phyloP scores from a whole-genome alignment of 768 basidiomycete genomes.

The Trametes maxima region DNA sequence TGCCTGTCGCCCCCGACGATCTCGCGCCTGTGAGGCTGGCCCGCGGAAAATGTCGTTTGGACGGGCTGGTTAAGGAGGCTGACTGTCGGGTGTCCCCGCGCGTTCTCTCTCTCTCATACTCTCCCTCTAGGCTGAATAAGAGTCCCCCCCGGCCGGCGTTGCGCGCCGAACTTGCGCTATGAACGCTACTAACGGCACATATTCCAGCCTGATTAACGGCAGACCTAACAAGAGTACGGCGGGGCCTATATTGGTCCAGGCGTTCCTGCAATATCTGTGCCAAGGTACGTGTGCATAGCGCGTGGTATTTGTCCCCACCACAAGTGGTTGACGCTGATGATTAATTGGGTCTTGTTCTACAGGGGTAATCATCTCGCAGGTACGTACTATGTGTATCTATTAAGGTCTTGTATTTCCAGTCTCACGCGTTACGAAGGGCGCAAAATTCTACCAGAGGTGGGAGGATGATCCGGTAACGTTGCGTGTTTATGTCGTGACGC shows the following conservation, averaged over 20 bases:
- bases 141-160: neutral
- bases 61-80: no score
- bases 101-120: neutral
- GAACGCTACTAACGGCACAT: neutral
- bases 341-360: neutral
- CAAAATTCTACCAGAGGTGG: constrained; percentile 25
- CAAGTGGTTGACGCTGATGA: neutral
- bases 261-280: constrained; percentile 50
- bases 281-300: constrained; percentile 28
- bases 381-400: neutral
- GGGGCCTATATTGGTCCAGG: constrained; percentile 48
- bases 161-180: neutral
- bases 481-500: constrained; percentile 42
- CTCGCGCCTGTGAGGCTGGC: no score
- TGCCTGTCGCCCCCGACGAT: no score
- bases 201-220: neutral
- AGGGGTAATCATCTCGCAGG: constrained; percentile 33
- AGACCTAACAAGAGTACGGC: constrained; percentile 17
- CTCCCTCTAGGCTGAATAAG: neutral
- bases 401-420: neutral
- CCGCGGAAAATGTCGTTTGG: no score
- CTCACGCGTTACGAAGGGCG: constrained; percentile 5
- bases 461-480: constrained; percentile 46
- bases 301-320: neutral
- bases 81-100: no score